Evolutionary conservation across 495 filamentous ascomycete genomes (phyloP).

Genomic region (Hyaloscypha variabilis): DNA sequence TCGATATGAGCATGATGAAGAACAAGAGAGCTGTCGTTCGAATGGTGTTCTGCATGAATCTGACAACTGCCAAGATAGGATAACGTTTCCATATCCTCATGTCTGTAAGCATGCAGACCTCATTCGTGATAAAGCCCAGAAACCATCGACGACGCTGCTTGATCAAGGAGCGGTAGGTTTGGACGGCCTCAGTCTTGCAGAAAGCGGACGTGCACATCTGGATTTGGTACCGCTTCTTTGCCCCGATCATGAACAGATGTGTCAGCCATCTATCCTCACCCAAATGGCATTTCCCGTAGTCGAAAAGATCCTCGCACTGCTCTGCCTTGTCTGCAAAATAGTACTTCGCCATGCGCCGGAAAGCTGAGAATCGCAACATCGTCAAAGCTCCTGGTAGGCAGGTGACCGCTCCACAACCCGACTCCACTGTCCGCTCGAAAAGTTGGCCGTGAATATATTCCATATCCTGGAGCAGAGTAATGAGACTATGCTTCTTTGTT

Average conservation of each 20-base stretch:
- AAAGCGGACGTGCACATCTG: slow-evolving; percentile 97
- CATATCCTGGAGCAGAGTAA: slow-evolving; percentile 95
- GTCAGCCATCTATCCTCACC: slow-evolving; percentile 98
- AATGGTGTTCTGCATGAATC: slow-evolving; percentile 97
- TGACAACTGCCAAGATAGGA: slow-evolving; percentile 83
- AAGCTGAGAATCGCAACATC: slow-evolving; percentile 94
- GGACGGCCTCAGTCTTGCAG: slow-evolving; percentile 97
- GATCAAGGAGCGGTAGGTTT: slow-evolving; percentile 81
- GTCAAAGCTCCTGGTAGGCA: slow-evolving; percentile 95
- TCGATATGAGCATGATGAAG: slow-evolving; percentile 89
- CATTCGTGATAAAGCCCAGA: slow-evolving; percentile 96
- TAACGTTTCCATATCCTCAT: slow-evolving; percentile 89
- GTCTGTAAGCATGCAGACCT: slow-evolving; percentile 98
- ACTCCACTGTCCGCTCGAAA: slow-evolving; percentile 96
- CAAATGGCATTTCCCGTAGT: slow-evolving; percentile 93
- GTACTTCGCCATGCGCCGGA: slow-evolving; percentile 96
- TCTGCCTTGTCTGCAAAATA: slow-evolving; percentile 98
- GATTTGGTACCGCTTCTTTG: slow-evolving; percentile 90
- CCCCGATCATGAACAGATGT: slow-evolving; percentile 98
- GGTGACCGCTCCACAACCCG: slow-evolving; percentile 91
- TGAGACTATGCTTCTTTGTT: slow-evolving; percentile 82
- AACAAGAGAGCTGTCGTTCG: slow-evolving; percentile 94
- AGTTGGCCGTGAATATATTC: slow-evolving; percentile 98
- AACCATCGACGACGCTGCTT: slow-evolving; percentile 98
- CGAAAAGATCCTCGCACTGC: slow-evolving; percentile 94